Conservation (phyloP, 257 asterid species). For the Osmanthus fragrans region DNA sequence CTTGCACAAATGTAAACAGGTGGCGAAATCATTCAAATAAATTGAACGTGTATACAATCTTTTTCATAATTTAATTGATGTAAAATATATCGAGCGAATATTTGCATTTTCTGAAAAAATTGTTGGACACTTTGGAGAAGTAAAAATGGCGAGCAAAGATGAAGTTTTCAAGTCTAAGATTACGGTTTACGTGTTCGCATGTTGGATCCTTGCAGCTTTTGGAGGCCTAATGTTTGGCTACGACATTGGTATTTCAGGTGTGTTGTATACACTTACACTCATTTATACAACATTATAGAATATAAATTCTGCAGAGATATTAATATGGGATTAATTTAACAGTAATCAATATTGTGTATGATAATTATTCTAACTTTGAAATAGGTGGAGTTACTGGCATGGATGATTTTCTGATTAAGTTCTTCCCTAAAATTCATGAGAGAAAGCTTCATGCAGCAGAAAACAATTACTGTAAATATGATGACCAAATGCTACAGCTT, state of each 20-base stretch:
- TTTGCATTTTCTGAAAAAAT: neutral
- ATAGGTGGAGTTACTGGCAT: slow-evolving; percentile 85
- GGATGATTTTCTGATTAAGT: slow-evolving; percentile 60
- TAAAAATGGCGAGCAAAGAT: neutral
- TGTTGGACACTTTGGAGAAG: neutral
- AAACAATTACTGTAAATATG: slow-evolving; percentile 87
- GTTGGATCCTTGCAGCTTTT: slow-evolving; percentile 49
- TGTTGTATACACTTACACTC: too few relatives aligned
- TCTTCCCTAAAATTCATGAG: slow-evolving; percentile 65
- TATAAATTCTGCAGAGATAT: too few relatives aligned
- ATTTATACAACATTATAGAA: too few relatives aligned
- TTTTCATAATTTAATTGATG: neutral
- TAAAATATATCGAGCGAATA: neutral
- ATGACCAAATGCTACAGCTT: slow-evolving; percentile 75
- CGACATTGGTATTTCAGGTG: slow-evolving; percentile 81
- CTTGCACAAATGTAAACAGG: neutral
- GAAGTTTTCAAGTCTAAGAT: neutral
- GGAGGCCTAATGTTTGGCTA: slow-evolving; percentile 94
- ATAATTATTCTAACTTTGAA: too few relatives aligned
- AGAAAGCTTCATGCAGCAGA: slow-evolving; percentile 24
- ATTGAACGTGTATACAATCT: too few relatives aligned
- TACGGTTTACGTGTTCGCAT: neutral
- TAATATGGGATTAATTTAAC: neutral
- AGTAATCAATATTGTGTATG: neutral
- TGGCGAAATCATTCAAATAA: neutral